These are phyloP conservation scores for Suillus ampliporus DNA, from an alignment of 768 basidiomycete species.

Conservation along the genomic window DNA sequence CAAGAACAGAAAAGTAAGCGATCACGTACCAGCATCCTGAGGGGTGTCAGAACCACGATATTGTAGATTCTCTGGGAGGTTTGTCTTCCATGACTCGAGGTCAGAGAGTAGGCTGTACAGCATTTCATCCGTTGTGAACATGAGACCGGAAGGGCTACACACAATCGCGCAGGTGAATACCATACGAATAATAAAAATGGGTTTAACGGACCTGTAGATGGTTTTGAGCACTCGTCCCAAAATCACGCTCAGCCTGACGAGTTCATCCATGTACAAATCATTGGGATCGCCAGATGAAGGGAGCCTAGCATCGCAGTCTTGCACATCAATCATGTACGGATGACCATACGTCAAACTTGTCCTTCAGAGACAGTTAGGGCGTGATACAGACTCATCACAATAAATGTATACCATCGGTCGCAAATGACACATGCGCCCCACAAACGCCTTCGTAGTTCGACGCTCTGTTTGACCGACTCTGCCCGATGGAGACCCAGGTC, in stretches of 20 bases:
- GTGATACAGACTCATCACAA: conserved; percentile 6
- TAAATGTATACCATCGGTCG: conserved; percentile 78
- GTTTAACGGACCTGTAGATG: conserved; percentile 75
- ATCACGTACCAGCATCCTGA: conserved; percentile 65
- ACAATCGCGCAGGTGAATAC: conserved; percentile 12
- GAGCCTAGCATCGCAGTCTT: conserved; percentile 94
- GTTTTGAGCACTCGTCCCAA: conserved; percentile 92
- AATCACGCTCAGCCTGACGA: conserved; percentile 89
- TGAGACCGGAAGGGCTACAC: conserved; percentile 83
- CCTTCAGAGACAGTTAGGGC: conserved; percentile 48
- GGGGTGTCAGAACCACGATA: conserved; percentile 76
- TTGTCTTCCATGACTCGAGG: conserved; percentile 77
- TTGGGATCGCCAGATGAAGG: conserved; percentile 86
- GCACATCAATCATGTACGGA: conserved; percentile 95
- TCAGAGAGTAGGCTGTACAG: conserved; percentile 67
- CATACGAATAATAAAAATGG: conserved; percentile 6
- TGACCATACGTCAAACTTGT: conserved; percentile 89
- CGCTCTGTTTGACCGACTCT: conserved; percentile 80
- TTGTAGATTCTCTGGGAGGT: conserved; percentile 77
- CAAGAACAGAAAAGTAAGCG: conserved; percentile 1
- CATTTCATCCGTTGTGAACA: conserved; percentile 82
- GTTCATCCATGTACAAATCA: conserved; percentile 86
- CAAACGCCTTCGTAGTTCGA: conserved; percentile 86
- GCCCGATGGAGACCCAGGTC: conserved; percentile 95
- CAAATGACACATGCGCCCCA: conserved; percentile 96